phyloP scores from a whole-genome alignment of 192 early-diverging fungal genomes.

The Coemansia guatemalensis region DNA sequence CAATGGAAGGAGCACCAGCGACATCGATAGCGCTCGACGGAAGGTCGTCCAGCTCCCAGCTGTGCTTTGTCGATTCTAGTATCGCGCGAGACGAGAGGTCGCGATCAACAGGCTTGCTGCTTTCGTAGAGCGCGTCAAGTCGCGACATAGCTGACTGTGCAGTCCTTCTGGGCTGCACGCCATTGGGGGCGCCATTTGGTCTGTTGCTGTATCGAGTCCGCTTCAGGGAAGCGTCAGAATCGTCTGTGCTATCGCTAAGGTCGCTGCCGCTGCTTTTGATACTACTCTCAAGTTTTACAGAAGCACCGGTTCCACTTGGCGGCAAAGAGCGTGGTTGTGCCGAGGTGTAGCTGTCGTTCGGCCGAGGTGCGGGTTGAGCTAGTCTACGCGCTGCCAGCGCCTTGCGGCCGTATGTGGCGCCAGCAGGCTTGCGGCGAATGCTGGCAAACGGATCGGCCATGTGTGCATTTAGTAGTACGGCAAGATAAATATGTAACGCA shows the following conservation, averaged over 20 bases:
- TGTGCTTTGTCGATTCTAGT: slow-evolving; percentile 31
- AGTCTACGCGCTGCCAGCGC: slow-evolving; percentile 43
- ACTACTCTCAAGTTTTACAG: background rate
- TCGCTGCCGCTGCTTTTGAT: background rate
- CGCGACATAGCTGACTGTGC: slow-evolving; percentile 34
- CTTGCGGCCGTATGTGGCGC: slow-evolving; percentile 48
- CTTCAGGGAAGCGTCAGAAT: slow-evolving; percentile 5
- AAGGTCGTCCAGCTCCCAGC: slow-evolving; percentile 30
- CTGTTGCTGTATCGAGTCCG: slow-evolving; percentile 4
- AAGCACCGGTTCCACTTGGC: background rate
- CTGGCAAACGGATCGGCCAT: slow-evolving; percentile 49
- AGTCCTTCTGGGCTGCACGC: slow-evolving; percentile 18
- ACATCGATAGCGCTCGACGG: background rate
- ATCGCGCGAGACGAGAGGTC: slow-evolving; percentile 19
- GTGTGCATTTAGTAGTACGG: slow-evolving; percentile 12
- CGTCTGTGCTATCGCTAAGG: slow-evolving; percentile 10
- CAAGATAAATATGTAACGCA: background rate
- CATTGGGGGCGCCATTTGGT: background rate
- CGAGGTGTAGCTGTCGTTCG: background rate
- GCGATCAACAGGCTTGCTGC: slow-evolving; percentile 10
- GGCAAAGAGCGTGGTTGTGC: background rate
- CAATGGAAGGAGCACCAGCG: background rate
- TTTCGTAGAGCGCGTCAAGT: slow-evolving; percentile 35
- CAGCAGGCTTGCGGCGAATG: slow-evolving; percentile 42
- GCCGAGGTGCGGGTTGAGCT: slow-evolving; percentile 8